Conservation (phyloP, 805 yeast species). For the Candida broadrunensis region DNA sequence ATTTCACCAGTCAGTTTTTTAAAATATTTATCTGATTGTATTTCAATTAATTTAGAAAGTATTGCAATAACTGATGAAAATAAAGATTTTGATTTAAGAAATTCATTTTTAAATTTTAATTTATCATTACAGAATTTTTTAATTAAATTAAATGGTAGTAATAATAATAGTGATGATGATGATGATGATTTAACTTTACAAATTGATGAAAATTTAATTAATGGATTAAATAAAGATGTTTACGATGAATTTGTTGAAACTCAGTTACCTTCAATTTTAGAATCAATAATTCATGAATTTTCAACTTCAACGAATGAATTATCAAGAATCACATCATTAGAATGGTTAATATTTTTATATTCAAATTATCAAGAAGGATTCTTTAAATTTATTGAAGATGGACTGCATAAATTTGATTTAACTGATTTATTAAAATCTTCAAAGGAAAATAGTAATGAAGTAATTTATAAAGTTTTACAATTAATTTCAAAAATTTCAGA, state of each 20-base stretch:
- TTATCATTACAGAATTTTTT: slow-evolving; percentile 30
- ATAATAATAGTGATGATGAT: neutral
- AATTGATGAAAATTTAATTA: slow-evolving; percentile 34
- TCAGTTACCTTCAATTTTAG: slow-evolving; percentile 52
- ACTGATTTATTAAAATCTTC: slow-evolving; percentile 73
- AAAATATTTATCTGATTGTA: slow-evolving; percentile 69
- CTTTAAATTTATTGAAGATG: slow-evolving; percentile 19
- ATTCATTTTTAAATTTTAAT: slow-evolving; percentile 34
- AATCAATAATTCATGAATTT: slow-evolving; percentile 65
- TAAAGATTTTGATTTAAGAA: slow-evolving; percentile 34
- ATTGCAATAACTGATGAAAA: slow-evolving; percentile 33
- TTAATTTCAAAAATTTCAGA: slow-evolving; percentile 73
- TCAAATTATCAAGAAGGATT: slow-evolving; percentile 48
- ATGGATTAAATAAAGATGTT: slow-evolving; percentile 39
- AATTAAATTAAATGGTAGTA: slow-evolving; percentile 23
- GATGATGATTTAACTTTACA: slow-evolving; percentile 3
- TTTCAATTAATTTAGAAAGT: slow-evolving; percentile 58
- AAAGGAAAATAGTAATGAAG: slow-evolving; percentile 69
- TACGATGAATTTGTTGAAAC: slow-evolving; percentile 40
- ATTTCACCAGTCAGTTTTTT: slow-evolving; percentile 75
- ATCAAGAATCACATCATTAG: slow-evolving; percentile 78
- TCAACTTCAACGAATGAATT: slow-evolving; percentile 54
- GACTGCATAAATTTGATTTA: slow-evolving; percentile 44
- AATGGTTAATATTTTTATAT: slow-evolving; percentile 86
- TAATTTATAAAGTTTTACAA: slow-evolving; percentile 69